phyloP scores from a whole-genome alignment of 2,329 filamentous ascomycete genomes.

The Pezicula neosporulosa region DNA sequence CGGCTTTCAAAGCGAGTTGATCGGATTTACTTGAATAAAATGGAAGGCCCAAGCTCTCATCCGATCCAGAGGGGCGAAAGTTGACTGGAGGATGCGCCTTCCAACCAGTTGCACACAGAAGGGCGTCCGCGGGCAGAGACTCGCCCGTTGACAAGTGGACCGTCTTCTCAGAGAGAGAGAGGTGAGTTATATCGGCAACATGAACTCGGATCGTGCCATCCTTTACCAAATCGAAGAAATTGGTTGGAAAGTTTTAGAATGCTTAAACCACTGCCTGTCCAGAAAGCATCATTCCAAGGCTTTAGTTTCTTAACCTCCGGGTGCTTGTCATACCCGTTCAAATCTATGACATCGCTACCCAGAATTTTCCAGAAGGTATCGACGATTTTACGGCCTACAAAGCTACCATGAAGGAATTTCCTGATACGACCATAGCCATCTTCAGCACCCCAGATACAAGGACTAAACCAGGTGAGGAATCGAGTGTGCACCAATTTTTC shows the following conservation, averaged over 20 bases:
- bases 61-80: conserved; percentile 46
- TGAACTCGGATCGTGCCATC: conserved; percentile 49
- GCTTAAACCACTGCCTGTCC: conserved; percentile 50
- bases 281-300: conserved; percentile 48
- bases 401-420: conserved; percentile 53
- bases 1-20: conserved; percentile 39
- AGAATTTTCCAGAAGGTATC: conserved; percentile 56
- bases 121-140: conserved; percentile 42
- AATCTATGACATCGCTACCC: conserved; percentile 48
- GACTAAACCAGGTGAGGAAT: conserved; percentile 69
- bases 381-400: conserved; percentile 52
- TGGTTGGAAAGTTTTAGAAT: conserved; percentile 59
- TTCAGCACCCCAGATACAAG: conserved; percentile 66
- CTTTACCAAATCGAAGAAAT: conserved; percentile 54
- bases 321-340: conserved; percentile 50
- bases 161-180: conserved; percentile 41
- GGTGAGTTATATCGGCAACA: conserved; percentile 45
- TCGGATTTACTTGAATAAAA: conserved; percentile 21
- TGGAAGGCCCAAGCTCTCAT: conserved; percentile 42
- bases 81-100: conserved; percentile 47
- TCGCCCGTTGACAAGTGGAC: conserved; percentile 50
- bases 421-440: conserved; percentile 56
- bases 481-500: conserved; percentile 66
- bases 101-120: conserved; percentile 60
- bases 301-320: conserved; percentile 50